Base-by-base conservation (phyloP, 2,329 filamentous ascomycete species). In the Diaporthe aspalathi region DNA sequence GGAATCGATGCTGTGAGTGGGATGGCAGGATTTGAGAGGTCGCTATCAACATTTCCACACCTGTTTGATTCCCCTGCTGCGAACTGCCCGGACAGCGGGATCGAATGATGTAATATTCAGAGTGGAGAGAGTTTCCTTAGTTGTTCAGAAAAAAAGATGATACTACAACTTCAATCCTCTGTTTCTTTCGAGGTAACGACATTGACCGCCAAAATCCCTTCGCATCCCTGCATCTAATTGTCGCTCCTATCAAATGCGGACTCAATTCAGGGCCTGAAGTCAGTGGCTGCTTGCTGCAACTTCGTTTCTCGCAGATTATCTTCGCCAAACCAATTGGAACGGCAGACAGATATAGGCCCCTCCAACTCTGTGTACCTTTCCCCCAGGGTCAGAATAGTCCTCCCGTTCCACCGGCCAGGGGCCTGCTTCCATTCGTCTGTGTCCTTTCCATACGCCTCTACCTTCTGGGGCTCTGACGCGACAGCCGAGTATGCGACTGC, bases 361-460 rank as follows among this genome's bases (percentile, higher is more conserved):
- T 82, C 81, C 12, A 83, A 24, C 74, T 83, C 81, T 1, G 79
- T 80, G 62, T 79, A 83, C 0, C 43, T 60, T 43, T 82, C 77
- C 2, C 81, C 82, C 9, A 82, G 68, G 1, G 80, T 80, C 9
- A 82, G 40, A 27, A 83, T 81, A 3, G 76, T 72, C 1, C 78
- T 70, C 0, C 78, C 79, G 66, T 83, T 82, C 81, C 81, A 83
- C 24, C 78, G 68, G 40, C 72, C 68, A 1, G 29, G 16, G 14
- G n/a, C n/a, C 17, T 62, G 29, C 32, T 62, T 57, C 20, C 40
- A 49, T 12, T 27, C 70, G 12, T 76, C 74, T 0, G 50, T 67
- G 20, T 83, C 81, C 65, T 78, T 80, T 0, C 81, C 82, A 69
- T 83, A 83, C 0, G 68, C 45, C 53, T 82, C 78, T 6, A 83